These are phyloP conservation scores for Talaromyces marneffei DNA, from an alignment of 2,329 filamentous ascomycete species.

Conservation along the genomic window DNA sequence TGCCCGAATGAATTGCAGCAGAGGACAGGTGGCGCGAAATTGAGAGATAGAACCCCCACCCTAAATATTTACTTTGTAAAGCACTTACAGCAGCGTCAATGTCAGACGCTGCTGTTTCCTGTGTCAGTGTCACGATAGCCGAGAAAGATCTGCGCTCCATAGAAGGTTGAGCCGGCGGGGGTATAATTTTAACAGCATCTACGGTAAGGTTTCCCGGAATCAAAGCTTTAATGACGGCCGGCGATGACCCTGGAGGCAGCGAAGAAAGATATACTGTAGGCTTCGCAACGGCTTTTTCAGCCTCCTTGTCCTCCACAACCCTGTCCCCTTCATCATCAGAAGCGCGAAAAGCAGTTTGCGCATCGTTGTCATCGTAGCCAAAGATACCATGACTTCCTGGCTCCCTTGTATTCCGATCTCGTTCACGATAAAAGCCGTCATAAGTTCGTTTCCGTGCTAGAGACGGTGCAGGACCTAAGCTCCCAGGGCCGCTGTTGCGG, in stretches of 20 bases:
- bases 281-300: constrained; percentile 46
- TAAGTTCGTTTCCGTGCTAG: constrained; percentile 41
- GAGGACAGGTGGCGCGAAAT: constrained; percentile 80
- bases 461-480: constrained; percentile 40
- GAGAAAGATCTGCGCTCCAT: constrained; percentile 65
- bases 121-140: constrained; percentile 73
- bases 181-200: constrained; percentile 67
- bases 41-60: constrained; percentile 74
- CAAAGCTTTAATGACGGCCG: constrained; percentile 45
- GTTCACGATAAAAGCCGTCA: constrained; percentile 34
- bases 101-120: constrained; percentile 74
- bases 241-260: constrained; percentile 49
- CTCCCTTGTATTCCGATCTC: constrained; percentile 33
- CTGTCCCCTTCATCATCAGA: constrained; percentile 43
- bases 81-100: constrained; percentile 74
- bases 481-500: constrained; percentile 46
- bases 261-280: constrained; percentile 52
- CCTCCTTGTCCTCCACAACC: constrained; percentile 35
- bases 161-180: constrained; percentile 42
- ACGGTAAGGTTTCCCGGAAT: constrained; percentile 55
- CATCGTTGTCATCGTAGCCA: constrained; percentile 38
- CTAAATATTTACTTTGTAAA: constrained; percentile 77
- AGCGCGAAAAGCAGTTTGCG: constrained; percentile 36
- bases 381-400: constrained; percentile 30
- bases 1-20: constrained; percentile 54